These are phyloP conservation scores for Davidsoniella eucalypti DNA, from an alignment of 2,329 filamentous ascomycete species.

Conservation along the genomic window DNA sequence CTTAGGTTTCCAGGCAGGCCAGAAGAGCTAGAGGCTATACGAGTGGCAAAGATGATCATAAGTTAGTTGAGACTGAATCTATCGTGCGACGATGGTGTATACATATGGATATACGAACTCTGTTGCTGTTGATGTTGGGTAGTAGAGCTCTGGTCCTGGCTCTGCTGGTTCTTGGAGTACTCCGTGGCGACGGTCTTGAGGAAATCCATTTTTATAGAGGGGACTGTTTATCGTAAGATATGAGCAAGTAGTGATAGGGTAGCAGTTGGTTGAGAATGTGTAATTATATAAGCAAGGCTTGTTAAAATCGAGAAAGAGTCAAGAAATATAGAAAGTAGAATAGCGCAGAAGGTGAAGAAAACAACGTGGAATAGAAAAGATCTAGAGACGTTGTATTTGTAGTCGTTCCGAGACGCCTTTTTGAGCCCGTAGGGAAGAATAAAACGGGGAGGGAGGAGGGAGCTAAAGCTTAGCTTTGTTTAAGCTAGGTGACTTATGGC, in stretches of 20 bases:
- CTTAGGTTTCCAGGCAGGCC: slow-evolving; percentile 9
- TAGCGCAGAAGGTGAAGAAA: no score
- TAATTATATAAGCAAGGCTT: background rate
- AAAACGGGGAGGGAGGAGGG: no score
- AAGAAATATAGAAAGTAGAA: no score
- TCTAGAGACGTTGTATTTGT: no score
- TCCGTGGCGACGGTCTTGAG: slow-evolving; percentile 12
- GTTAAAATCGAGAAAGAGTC: background rate
- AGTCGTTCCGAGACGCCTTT: no score
- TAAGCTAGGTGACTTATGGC: no score
- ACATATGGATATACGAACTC: background rate
- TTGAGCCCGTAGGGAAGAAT: no score
- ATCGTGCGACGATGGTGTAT: background rate
- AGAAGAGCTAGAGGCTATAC: background rate
- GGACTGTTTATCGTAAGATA: no score
- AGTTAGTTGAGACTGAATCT: background rate
- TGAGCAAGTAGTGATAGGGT: background rate
- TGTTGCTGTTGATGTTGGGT: background rate
- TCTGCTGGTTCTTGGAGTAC: slow-evolving; percentile 8
- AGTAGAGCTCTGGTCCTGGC: background rate
- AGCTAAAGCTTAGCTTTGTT: no score
- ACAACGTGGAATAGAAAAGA: no score
- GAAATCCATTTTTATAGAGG: slow-evolving; percentile 7
- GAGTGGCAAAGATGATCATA: background rate
- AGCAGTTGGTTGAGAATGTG: background rate